Conservation (phyloP, 805 yeast genomes). For the Scheffersomyces coipomensis region DNA sequence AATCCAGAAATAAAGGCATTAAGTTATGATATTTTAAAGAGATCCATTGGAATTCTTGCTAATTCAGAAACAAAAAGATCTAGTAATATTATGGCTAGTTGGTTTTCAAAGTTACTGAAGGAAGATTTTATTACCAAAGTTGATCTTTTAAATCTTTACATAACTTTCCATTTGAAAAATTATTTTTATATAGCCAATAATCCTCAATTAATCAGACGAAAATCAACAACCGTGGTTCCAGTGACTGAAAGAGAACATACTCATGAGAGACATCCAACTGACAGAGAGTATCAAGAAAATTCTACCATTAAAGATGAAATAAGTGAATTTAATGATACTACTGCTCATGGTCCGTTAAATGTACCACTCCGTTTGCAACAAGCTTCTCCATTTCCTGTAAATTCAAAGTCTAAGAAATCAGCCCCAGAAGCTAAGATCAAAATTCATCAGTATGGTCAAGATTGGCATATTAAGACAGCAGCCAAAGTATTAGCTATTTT, state of each 20-base stretch:
- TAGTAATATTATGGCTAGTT: conserved; percentile 46
- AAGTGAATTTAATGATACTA: conserved; percentile 8
- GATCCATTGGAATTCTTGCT: conserved; percentile 67
- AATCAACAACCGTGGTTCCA: not conserved
- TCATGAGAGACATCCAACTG: conserved; percentile 5
- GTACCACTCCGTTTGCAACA: conserved; percentile 5
- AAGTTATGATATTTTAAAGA: conserved; percentile 68
- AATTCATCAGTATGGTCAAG: conserved; percentile 64
- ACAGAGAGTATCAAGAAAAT: conserved; percentile 21
- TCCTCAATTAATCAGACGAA: conserved; percentile 13
- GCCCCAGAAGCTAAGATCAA: conserved; percentile 34
- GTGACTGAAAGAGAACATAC: conserved; percentile 2
- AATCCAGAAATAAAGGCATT: conserved; percentile 52
- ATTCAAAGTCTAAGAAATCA: conserved; percentile 10
- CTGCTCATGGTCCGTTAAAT: conserved; percentile 3
- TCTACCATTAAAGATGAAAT: conserved; percentile 18
- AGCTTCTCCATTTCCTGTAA: conserved; percentile 5
- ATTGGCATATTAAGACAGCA: conserved; percentile 79
- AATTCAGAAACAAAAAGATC: conserved; percentile 39
- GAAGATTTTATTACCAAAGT: conserved; percentile 51
- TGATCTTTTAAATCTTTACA: conserved; percentile 69
- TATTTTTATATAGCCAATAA: conserved; percentile 41
- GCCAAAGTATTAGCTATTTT: conserved; percentile 57
- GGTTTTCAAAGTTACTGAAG: conserved; percentile 50
- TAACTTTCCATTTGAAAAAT: conserved; percentile 71